phyloP scores from a whole-genome alignment of 2,329 filamentous ascomycete species.

The Cyphellophora attinorum region DNA sequence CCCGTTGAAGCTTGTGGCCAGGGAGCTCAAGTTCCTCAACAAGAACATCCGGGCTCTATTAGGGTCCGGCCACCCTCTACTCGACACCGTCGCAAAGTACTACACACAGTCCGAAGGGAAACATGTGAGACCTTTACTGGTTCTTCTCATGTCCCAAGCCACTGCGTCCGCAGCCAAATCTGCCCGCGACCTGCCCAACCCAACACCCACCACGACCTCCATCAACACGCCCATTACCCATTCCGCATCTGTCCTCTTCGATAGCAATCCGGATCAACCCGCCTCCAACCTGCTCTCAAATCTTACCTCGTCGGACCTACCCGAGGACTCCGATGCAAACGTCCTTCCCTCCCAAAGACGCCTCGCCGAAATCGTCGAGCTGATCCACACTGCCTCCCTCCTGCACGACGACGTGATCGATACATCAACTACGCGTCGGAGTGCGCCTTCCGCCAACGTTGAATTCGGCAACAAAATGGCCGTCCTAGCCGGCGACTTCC shows the following conservation, averaged over 20 bases:
- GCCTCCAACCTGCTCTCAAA: conserved; percentile 29
- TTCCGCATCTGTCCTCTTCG: conserved; percentile 57
- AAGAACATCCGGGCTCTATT: conserved; percentile 90
- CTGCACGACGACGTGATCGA: conserved; percentile 98
- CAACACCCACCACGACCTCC: conserved; percentile 15
- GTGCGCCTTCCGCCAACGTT: conserved; percentile 78
- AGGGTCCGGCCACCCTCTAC: conserved; percentile 84
- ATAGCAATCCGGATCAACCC: conserved; percentile 64
- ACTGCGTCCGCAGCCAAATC: conserved; percentile 68
- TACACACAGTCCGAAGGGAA: conserved; percentile 96
- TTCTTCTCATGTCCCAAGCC: conserved; percentile 91
- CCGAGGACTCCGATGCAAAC: conserved; percentile 36
- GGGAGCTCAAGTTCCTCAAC: conserved; percentile 93
- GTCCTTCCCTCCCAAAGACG: conserved; percentile 90
- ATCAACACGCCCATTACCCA: conserved; percentile 55
- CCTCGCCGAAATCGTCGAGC: conserved; percentile 89
- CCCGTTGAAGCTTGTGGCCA: conserved; percentile 79
- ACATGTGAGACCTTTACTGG: conserved; percentile 87
- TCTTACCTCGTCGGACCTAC: conserved; percentile 21
- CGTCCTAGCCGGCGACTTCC: conserved; percentile 91
- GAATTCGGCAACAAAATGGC: conserved; percentile 99
- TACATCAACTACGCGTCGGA: conserved; percentile 74
- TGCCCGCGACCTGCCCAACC: conserved; percentile 26
- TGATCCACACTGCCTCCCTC: conserved; percentile 93
- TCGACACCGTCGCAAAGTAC: conserved; percentile 95